Base-by-base conservation (phyloP, 2,329 filamentous ascomycete genomes). In the Huntiella moniliformis region DNA sequence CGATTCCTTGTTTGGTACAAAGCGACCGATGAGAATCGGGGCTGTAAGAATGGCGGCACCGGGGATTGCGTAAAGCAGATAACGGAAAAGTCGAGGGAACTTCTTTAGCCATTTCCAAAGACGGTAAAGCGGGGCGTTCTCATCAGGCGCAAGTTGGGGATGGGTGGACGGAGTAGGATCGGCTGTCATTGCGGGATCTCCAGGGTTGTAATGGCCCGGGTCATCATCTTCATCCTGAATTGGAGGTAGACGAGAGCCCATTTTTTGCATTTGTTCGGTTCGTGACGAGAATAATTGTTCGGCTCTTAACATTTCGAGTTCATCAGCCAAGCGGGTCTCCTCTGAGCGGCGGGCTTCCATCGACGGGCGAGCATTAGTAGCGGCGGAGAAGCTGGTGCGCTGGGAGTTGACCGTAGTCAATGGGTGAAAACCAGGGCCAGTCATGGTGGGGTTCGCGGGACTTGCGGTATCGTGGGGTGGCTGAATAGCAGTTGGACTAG, bases 1-100 rank as follows among this genome's bases (percentile, higher is more conserved):
- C n/a, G 57, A 56, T 4, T 58, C 52, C 2, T 60, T 48, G n/a
- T 61, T 53, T 18, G 63, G 58, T n/a, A 57, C 63, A 28, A 62
- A 60, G 11, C 56, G 55, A 17, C 65, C 67, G 35, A 68, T 56
- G 5, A 71, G 55, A 6, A 70, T 59, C 1, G 68, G 68, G 5
- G 67, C 60, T 12, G 70, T 53, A 7, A 71, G 60, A 7, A 70
- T 42, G 12, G 59, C 55, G 5, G 60, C 67, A 3, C 65, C 62
- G 0, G 67, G 68, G 5, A 68, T 55, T 22, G 68, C 55, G 50
- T 71, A 71, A 35, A 70, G 53, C 33, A 67, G 52, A 50, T 71
- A 71, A 36, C 68, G 63, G 44, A 70, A 53, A 16, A 66, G 62
- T 4, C 67, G 66, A 22, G 68, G 68, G 40, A 71, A 70, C 51